Evolutionary conservation across 257 asterid species (phyloP).

Genomic region (Ehretia macrophylla): DNA sequence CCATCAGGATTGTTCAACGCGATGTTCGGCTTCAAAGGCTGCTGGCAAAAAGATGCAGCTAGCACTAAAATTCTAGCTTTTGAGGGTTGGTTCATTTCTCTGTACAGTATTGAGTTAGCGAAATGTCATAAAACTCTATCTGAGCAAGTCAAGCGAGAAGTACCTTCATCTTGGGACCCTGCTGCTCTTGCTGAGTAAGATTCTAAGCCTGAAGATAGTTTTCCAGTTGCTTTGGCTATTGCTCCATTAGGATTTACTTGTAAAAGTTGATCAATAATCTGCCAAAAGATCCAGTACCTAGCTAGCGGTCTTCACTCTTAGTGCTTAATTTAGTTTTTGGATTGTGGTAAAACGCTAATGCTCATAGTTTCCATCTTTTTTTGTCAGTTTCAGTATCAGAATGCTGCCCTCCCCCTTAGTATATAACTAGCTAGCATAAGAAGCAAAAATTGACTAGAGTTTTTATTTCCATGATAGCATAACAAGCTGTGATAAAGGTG

Average conservation of each 20-base stretch:
- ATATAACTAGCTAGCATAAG: too few species aligned
- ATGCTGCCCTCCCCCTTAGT: too few species aligned
- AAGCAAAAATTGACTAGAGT: too few species aligned
- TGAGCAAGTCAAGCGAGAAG: slow-evolving; percentile 63
- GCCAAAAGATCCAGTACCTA: too few species aligned
- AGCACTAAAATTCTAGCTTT: slow-evolving; percentile 70
- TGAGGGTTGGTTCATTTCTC: slow-evolving; percentile 84
- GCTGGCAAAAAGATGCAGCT: slow-evolving; percentile 93
- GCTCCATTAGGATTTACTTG: slow-evolving; percentile 5
- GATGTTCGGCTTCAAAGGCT: slow-evolving; percentile 81
- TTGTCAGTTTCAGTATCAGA: too few species aligned
- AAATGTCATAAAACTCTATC: slow-evolving; percentile 61
- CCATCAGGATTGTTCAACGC: slow-evolving; percentile 84
- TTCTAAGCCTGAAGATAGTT: slow-evolving; percentile 15
- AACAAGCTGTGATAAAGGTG: too few species aligned
- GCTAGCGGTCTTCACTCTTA: too few species aligned
- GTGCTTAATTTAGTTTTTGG: too few species aligned
- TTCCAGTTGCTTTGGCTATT: slow-evolving; percentile 3
- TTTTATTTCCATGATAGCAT: too few species aligned
- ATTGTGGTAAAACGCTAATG: too few species aligned
- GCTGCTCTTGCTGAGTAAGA: slow-evolving; percentile 87
- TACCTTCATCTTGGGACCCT: slow-evolving; percentile 89
- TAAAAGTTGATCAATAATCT: too few species aligned
- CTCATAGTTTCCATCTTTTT: too few species aligned
- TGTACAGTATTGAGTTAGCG: slow-evolving; percentile 81